Evolutionary conservation across 2,329 filamentous ascomycete species (phyloP), one percentile per base, ranked within the genome.

Genomic region (Dactylellina leptospora): DNA sequence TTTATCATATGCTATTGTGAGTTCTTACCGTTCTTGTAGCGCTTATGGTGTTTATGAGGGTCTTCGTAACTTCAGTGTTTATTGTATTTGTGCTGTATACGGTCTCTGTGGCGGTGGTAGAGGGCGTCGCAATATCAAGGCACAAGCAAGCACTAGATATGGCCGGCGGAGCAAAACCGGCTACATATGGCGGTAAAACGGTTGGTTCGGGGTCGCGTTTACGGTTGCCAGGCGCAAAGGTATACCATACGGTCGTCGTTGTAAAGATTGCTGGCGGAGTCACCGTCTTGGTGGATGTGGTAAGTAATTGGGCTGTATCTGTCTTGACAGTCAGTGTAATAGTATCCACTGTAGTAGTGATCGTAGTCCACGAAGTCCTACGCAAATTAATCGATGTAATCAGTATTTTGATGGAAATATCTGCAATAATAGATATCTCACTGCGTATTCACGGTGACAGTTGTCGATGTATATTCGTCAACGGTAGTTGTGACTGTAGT

Each of bases 71-170:
- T n/a, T 30, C 2, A n/a, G 47, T 47, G 8, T 53, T 45, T 6
- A 63, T 22, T 4, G 59, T 63, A 6, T 63, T 63, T 9, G 59
- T 42, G 33, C 54, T 54, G 16, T 54, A 63, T 8, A 16, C 20
- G 1, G 47, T 54, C 20, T 63, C n/a, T 1, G 59, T 54, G 4
- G 16, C 59, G 1, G 48, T 63, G n/a, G 40, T 28, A 3, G 25
- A 36, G 3, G 59, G 48, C 1, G 38, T 11, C 16, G 59, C 36
- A n/a, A 63, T 47, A 18, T 63, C 59, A 6, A 63, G 48, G 13
- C 59, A 63, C 11, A 8, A 25, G 38, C 48, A 63, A 8, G 38
- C 59, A n/a, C 59, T 63, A 20, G 59, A 63, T 3, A 54, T 38
- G 0, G 48, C 59, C 8, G 38, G 23, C 8, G 36, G 10, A 4